Evolutionary conservation across 1,139 yeast species (phyloP), one percentile per base, ranked within the genome.

Genomic region (Candida glucosophila): DNA sequence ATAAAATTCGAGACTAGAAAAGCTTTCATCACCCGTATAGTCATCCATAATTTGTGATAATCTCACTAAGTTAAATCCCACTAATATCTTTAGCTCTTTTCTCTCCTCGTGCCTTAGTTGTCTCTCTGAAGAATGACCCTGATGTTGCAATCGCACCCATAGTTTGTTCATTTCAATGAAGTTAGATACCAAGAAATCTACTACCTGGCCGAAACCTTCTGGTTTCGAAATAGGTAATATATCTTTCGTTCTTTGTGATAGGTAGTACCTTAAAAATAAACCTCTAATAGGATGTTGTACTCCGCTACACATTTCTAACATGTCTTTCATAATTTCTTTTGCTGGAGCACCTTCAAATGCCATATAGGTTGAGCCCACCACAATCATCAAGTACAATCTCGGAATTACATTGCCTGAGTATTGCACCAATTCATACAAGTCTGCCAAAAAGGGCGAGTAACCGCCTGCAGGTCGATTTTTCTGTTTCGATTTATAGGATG

Each of bases 291-390:
- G 98, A 47, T 85, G 92, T 52, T 90, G 98, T 2, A 88, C 95
- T n/a, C 97, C 98, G 22, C 94, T 71, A 37, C 95, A 80, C 98
- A 90, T 90, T 51, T 92, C 98, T 49, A 90, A 78, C 94, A 92
- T 79, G 48, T 90, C 98, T 48, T 81, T 83, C 76, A 90, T 73
- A 30, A 92, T 79, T 40, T 88, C 97, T 47, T 74, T 73, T 15
- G 73, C 68, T 1, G 96, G 95, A 0, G 95, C 78, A 30, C 77
- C 86, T 4, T 77, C 71, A 5, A 79, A 65, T 5, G 79, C 59
- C 78, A 88, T 77, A 53, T 80, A 86, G 3, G 86, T 82, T 1
- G 95, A 77, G 7, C 98, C 98, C 7, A 90, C 90, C 3, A 93
- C 90, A 24, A 90, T 80, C 97, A 90, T 86, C 57, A 92, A 65